phyloP scores from a whole-genome alignment of 306 rosid species.

The Acacia confusa region DNA sequence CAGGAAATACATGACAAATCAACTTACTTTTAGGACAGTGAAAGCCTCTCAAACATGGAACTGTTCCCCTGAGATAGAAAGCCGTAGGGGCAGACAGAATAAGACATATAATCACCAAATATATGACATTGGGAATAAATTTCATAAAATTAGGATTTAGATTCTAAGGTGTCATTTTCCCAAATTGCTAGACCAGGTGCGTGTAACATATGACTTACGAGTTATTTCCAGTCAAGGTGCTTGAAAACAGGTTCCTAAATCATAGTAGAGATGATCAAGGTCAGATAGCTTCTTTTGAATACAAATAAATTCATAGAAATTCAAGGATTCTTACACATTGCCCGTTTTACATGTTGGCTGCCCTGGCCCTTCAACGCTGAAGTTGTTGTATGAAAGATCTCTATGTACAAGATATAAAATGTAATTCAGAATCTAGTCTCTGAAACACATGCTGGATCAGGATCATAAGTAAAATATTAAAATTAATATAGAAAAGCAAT shows the following conservation, averaged over 20 bases:
- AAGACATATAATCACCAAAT: slow-evolving; percentile 19
- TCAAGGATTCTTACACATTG: slow-evolving; percentile 47
- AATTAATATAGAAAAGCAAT: background rate
- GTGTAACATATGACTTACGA: slow-evolving; percentile 30
- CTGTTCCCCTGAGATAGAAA: slow-evolving; percentile 42
- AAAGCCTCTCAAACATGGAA: slow-evolving; percentile 45
- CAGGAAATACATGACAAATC: background rate
- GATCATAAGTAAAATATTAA: slow-evolving; percentile 22
- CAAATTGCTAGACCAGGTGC: background rate
- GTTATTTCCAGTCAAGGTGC: slow-evolving; percentile 22
- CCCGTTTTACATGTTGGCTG: slow-evolving; percentile 35
- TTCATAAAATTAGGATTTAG: background rate
- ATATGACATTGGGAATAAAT: background rate
- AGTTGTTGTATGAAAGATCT: slow-evolving; percentile 72
- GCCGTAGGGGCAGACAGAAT: slow-evolving; percentile 17
- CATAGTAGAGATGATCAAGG: background rate
- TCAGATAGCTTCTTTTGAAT: slow-evolving; percentile 1
- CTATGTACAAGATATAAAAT: slow-evolving; percentile 41
- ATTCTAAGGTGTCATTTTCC: background rate
- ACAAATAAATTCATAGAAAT: slow-evolving; percentile 3
- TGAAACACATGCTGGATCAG: slow-evolving; percentile 9
- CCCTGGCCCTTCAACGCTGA: slow-evolving; percentile 29
- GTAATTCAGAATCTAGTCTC: slow-evolving; percentile 26
- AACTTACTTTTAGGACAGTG: slow-evolving; percentile 50
- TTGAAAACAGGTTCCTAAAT: slow-evolving; percentile 45